These are phyloP conservation scores for Fusarium sp. DNA, from an alignment of 2,329 filamentous ascomycete genomes.

Conservation along the genomic window DNA sequence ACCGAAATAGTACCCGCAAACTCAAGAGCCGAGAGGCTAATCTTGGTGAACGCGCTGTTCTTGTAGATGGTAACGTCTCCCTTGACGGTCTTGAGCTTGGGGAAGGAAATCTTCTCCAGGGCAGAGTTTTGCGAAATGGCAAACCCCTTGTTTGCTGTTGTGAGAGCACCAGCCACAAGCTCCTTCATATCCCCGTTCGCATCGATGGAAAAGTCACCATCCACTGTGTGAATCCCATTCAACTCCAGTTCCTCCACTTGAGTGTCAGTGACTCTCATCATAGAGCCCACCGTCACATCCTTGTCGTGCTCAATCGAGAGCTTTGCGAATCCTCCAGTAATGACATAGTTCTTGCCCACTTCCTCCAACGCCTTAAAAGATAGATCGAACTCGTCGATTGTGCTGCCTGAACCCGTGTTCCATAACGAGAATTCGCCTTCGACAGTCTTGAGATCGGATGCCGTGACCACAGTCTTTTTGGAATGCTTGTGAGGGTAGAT, in stretches of 20 bases:
- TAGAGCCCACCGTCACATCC: constrained; percentile 29
- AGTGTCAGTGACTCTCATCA: constrained; percentile 44
- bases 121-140: constrained; percentile 38
- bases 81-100: constrained; percentile 42
- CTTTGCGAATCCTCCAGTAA: constrained; percentile 38
- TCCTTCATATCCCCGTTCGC: constrained; percentile 35
- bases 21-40: constrained; percentile 40
- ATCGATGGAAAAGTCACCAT: constrained; percentile 44
- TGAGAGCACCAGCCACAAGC: constrained; percentile 29
- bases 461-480: constrained; percentile 42
- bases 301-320: constrained; percentile 38
- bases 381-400: constrained; percentile 36
- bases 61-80: constrained; percentile 43
- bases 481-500: constrained; percentile 43
- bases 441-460: constrained; percentile 36
- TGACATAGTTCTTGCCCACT: constrained; percentile 39
- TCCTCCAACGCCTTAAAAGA: constrained; percentile 36
- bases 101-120: constrained; percentile 35
- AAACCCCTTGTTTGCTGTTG: constrained; percentile 41
- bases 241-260: constrained; percentile 36
- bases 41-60: constrained; percentile 35
- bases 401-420: constrained; percentile 34
- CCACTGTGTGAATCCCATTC: constrained; percentile 38
- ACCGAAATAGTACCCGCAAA: constrained; percentile 43
- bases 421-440: constrained; percentile 41